Percentiles rank a stretch among this genome's conserved stretches.
Evolutionary conservation across 257 asterid genomes (phyloP).

Genomic region (Plantago ovata): DNA sequence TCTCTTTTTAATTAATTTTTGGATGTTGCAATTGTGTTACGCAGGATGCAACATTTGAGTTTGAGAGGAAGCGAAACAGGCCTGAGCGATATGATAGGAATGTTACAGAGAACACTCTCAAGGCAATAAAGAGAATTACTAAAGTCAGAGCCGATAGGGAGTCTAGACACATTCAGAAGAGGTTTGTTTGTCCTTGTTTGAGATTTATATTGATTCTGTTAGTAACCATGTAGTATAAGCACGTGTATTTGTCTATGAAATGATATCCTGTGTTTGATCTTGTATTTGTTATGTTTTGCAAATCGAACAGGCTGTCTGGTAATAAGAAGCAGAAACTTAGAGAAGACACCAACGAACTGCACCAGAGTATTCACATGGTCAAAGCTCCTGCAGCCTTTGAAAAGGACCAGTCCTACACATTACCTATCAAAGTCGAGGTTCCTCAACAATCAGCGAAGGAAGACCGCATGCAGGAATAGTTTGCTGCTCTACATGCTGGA

Average conservation of each 20-base stretch:
- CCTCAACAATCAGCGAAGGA: slow-evolving; percentile 19
- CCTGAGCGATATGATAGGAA: slow-evolving; percentile 87
- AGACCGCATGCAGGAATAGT: slow-evolving; percentile 41
- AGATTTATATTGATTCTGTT: neutral
- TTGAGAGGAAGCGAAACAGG: slow-evolving; percentile 85
- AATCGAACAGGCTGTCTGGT: slow-evolving; percentile 54
- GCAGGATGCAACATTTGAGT: slow-evolving; percentile 85
- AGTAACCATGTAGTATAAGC: too few relatives aligned
- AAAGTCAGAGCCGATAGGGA: slow-evolving; percentile 71
- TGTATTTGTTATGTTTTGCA: slow-evolving; percentile 4
- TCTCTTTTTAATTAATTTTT: neutral
- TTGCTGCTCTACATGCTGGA: too few relatives aligned
- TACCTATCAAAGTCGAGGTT: slow-evolving; percentile 43
- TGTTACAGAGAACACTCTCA: slow-evolving; percentile 62
- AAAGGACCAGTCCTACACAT: slow-evolving; percentile 44
- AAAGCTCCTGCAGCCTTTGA: slow-evolving; percentile 52
- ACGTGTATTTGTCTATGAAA: neutral
- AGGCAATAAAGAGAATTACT: slow-evolving; percentile 73
- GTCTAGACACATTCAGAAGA: slow-evolving; percentile 43
- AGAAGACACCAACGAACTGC: slow-evolving; percentile 49
- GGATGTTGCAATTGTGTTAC: slow-evolving; percentile 12
- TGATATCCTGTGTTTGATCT: slow-evolving; percentile 3
- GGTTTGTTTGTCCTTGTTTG: slow-evolving; percentile 36
- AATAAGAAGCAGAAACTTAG: slow-evolving; percentile 40
- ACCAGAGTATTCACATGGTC: slow-evolving; percentile 56